Conservation (phyloP, 768 basidiomycete genomes). For the Termitomyces sp. region DNA sequence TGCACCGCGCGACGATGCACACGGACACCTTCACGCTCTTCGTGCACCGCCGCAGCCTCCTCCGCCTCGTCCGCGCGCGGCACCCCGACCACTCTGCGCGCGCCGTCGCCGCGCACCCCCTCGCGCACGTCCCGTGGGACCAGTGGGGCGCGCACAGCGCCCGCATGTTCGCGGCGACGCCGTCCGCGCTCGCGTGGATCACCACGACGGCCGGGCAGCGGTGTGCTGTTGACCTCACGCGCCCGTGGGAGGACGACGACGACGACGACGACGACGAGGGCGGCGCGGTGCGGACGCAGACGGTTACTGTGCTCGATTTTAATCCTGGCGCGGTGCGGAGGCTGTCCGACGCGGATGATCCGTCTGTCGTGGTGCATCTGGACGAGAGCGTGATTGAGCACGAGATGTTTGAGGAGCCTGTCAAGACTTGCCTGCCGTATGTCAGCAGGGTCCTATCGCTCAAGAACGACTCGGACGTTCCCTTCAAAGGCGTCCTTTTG, state of each 20-base stretch:
- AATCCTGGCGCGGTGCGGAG: not conserved
- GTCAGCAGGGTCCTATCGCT: not conserved
- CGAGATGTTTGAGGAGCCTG: not conserved
- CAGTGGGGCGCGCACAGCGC: not conserved
- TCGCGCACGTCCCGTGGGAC: not conserved
- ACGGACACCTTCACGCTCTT: not conserved
- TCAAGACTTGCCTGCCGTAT: not conserved
- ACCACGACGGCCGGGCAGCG: slow-evolving; percentile 1
- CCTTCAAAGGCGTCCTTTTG: not conserved
- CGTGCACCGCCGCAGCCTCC: not conserved
- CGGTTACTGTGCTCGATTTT: not conserved
- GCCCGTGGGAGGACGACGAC: not conserved
- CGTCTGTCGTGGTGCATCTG: not conserved
- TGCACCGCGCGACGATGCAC: not conserved
- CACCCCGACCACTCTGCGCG: not conserved
- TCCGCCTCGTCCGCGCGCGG: not conserved
- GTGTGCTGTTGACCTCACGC: not conserved
- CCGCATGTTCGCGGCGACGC: not conserved
- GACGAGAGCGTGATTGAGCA: not conserved
- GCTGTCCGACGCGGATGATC: not conserved
- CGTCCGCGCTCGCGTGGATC: not conserved
- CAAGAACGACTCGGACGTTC: not conserved
- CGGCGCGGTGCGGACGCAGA: too few species aligned
- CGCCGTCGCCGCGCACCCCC: not conserved
- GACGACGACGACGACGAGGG: not conserved